A percentile compares a stretch with the other conserved stretches of the same genome.
These are phyloP conservation scores for Pleurotus citrinopileatus DNA, from an alignment of 768 basidiomycete genomes.

Conservation along the genomic window DNA sequence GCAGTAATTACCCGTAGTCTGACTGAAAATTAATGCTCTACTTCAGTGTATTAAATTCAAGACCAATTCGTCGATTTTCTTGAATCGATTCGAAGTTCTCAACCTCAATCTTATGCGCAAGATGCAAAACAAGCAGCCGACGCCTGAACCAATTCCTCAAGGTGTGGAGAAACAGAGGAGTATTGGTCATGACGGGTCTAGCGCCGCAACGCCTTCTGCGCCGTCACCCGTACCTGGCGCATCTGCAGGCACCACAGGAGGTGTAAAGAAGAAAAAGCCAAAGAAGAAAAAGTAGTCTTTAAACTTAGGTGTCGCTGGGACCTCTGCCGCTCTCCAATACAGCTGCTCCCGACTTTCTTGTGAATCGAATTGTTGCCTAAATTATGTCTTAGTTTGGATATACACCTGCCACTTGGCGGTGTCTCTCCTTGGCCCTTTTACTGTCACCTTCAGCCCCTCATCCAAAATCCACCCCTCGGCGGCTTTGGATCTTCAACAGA, in stretches of 20 bases:
- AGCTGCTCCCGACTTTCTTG: too few relatives aligned
- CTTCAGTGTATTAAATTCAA: conserved; percentile 93
- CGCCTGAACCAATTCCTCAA: conserved; percentile 22
- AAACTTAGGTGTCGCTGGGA: too few relatives aligned
- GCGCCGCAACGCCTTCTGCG: conserved; percentile 20
- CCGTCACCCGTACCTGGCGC: conserved; percentile 22
- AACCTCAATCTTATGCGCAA: conserved; percentile 84
- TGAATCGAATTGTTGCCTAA: too few relatives aligned
- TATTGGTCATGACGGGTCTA: conserved; percentile 8
- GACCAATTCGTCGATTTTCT: conserved; percentile 89
- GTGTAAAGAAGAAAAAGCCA: conserved; percentile 81
- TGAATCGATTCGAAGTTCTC: conserved; percentile 94
- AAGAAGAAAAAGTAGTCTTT: conserved; percentile 68
- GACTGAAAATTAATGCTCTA: background rate
- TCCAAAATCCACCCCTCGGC: too few relatives aligned
- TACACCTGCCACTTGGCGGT: too few relatives aligned
- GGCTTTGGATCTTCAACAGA: too few relatives aligned
- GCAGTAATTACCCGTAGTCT: background rate
- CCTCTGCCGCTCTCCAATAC: too few relatives aligned
- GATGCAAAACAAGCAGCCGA: conserved; percentile 67
- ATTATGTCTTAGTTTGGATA: too few relatives aligned
- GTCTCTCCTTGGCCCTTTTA: too few relatives aligned
- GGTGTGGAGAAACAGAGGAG: conserved; percentile 19
- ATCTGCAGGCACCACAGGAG: conserved; percentile 37
- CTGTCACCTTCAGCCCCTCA: too few relatives aligned